phyloP scores from a whole-genome alignment of 2,329 filamentous ascomycete species.

The Penicillium sp. region DNA sequence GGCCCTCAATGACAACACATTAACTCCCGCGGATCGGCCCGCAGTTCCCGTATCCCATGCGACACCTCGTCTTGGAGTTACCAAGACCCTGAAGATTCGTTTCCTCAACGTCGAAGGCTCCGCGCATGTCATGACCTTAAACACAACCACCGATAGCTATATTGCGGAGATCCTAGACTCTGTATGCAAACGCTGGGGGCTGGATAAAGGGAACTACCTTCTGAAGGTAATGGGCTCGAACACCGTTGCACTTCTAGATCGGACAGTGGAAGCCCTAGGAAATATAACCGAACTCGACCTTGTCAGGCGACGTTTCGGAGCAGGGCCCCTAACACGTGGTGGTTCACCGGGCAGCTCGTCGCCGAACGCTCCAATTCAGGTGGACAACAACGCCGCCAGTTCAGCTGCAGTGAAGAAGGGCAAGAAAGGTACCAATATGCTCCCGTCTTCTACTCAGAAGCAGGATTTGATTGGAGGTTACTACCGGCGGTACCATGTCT shows the following conservation, averaged over 20 bases:
- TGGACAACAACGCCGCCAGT: conserved; percentile 37
- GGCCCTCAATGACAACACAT: conserved; percentile 45
- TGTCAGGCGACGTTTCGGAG: conserved; percentile 61
- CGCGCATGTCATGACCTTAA: conserved; percentile 53
- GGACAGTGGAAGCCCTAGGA: conserved; percentile 64
- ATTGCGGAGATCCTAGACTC: conserved; percentile 67
- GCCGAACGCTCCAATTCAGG: conserved; percentile 64
- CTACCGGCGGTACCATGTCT: conserved; percentile 64
- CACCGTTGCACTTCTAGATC: conserved; percentile 63
- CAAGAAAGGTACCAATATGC: conserved; percentile 44
- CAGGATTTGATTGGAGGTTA: conserved; percentile 49
- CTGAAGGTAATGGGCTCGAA: conserved; percentile 64
- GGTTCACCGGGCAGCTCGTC: conserved; percentile 63
- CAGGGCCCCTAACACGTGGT: conserved; percentile 56
- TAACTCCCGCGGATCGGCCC: conserved; percentile 49
- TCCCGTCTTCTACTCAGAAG: conserved; percentile 50
- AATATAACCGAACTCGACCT: conserved; percentile 62
- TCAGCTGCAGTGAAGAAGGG: conserved; percentile 25
- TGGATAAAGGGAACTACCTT: conserved; percentile 65
- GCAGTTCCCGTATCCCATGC: conserved; percentile 46
- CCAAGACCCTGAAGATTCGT: conserved; percentile 60
- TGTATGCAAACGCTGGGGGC: conserved; percentile 60
- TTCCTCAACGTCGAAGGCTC: conserved; percentile 62
- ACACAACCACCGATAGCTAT: conserved; percentile 65
- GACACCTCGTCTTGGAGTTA: conserved; percentile 57